Evolutionary conservation across 2,329 filamentous ascomycete species (phyloP), one percentile per base, ranked within the genome.

Genomic region (Trichoderma brevicompactum): DNA sequence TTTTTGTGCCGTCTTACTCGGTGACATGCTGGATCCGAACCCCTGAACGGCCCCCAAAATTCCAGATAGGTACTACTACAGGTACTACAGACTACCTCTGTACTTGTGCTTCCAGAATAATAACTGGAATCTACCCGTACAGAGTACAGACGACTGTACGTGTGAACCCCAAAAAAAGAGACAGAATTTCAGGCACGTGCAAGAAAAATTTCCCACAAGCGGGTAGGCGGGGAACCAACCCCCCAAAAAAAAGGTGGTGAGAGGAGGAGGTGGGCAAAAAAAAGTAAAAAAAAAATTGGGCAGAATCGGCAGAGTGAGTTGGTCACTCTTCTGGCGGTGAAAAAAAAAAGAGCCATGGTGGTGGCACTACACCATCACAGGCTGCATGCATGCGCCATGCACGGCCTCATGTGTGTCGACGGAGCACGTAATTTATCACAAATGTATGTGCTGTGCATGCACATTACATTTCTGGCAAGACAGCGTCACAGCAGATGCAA

Each of bases 371-470:
- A 13, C 17, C 12, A 40, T 53, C 55, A 49, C 55, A 49, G 55
- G 59, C 40, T 43, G 48, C 48, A 43, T 62, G 59, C 59, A 62
- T 28, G 36, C 58, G 49, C 38, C 23, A 28, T 28, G 23, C 23
- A 28, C 23, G 23, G 23, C 23, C 23, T 28, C 23, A 62, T 62
- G 59, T 52, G 44, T 36, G 59, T 44, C 23, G 59, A 44, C 36
- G 59, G 59, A 44, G 59, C 59, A 62, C 59, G 46, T 32, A 62
- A 62, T 62, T 53, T 53, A 62, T 34, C 28, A 32, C 46, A 28
- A 28, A 28, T 46, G 48, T 53, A 13, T 36, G 55, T 41, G 32
- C 44, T 59, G 44, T 60, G 56, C 56, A 43, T 52, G 34, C 48
- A 43, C 48, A 53, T 52, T 38, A 28, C 23, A 28, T 28, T 28